Evolutionary conservation across 2,329 filamentous ascomycete species (phyloP), one percentile per base, ranked within the genome.

Genomic region (Talaromyces sp.): DNA sequence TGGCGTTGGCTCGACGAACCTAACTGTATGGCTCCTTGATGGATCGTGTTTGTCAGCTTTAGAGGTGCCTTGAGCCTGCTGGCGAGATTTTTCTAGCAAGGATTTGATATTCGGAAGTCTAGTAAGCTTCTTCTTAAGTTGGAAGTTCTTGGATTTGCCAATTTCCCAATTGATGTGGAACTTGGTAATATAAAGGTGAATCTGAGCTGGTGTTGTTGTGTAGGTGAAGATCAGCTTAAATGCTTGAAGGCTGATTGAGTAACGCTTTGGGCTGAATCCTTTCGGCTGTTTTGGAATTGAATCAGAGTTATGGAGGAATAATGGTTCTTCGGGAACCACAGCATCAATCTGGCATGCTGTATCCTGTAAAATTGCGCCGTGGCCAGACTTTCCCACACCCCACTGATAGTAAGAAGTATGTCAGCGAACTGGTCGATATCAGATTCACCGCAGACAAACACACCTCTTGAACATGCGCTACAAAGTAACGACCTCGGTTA

Each of bases 171-270:
- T 56, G 33, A 72, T 61, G 2, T 37, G 49, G 39, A 70, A 69
- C 6, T 55, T 46, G 37, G 61, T 61, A 36, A 71, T 51, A 14
- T 58, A 60, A 14, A 72, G 48, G 44, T 62, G 56, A 11, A 70
- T 16, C 8, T 63, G 60, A 4, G 68, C 62, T 3, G 51, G 35
- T 3, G 56, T 48, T 10, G 49, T 51, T 27, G 61, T 56, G 56
- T 70, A 66, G 30, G 62, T 61, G 37, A 75, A 63, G 43, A 74
- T 63, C 17, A 76, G 55, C 39, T 71, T 66, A 51, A 74, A 73
- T 33, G 69, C 63, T 2, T 59, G 42, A 40, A 77, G 53, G 47
- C 68, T 62, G 20, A 74, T 58, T 4, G 61, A 22, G 14, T 64
- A 64, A 4, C 68, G 72, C 47, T 55, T 61, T 5, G 63, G 65